These are phyloP conservation scores for Ophidiomyces ophidiicola DNA, from an alignment of 2,329 filamentous ascomycete species.

Conservation along the genomic window DNA sequence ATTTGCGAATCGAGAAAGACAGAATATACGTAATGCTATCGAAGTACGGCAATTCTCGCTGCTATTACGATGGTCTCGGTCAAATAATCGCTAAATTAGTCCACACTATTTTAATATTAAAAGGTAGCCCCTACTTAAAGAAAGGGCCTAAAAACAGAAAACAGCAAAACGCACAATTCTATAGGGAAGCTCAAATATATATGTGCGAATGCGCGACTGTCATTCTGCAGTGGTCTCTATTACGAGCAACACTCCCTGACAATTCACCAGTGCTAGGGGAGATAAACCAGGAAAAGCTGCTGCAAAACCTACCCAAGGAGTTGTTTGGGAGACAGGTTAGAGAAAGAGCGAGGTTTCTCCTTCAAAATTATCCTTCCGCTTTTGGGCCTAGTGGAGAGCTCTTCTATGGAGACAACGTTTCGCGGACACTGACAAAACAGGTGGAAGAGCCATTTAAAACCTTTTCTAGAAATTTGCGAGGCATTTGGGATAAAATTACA, in stretches of 20 bases:
- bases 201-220: constrained; percentile 31
- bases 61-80: constrained; percentile 29
- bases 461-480: constrained; percentile 20
- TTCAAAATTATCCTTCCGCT: constrained; percentile 25
- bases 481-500: constrained; percentile 10
- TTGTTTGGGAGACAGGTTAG: constrained; percentile 20
- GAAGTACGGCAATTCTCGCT: constrained; percentile 27
- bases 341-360: constrained; percentile 19
- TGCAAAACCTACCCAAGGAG: constrained; percentile 22
- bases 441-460: constrained; percentile 19
- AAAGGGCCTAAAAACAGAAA: constrained; percentile 28
- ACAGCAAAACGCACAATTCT: constrained; percentile 31
- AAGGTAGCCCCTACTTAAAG: constrained; percentile 18
- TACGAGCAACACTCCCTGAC: constrained; percentile 23
- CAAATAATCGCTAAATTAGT: constrained; percentile 33
- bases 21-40: constrained; percentile 21
- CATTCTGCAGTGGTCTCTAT: constrained; percentile 30
- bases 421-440: constrained; percentile 21
- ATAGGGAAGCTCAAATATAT: constrained; percentile 32
- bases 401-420: constrained; percentile 24
- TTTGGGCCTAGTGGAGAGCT: constrained; percentile 28
- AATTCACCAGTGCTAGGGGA: constrained; percentile 21
- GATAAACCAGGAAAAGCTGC: constrained; percentile 21
- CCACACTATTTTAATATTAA: constrained; percentile 29
- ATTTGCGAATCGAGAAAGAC: constrained; percentile 23